These are phyloP conservation scores for Pythium volutum DNA, from an alignment of 352 stramenopile species.

Conservation along the genomic window DNA sequence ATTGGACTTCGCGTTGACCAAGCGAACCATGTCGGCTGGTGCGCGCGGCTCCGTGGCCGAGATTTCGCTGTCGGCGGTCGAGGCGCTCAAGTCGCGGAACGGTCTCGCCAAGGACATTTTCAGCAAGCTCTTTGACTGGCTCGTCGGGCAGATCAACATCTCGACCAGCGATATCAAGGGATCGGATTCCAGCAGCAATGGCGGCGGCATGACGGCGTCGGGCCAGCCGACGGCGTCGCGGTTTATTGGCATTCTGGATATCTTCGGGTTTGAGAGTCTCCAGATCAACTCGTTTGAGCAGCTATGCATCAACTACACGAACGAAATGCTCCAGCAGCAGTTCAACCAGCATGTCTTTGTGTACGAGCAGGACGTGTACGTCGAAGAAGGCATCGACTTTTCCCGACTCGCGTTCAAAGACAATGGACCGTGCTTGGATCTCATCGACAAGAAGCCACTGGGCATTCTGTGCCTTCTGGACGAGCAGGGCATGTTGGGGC, in stretches of 20 bases:
- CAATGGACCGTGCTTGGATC: slow-evolving; percentile 91
- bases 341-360: slow-evolving; percentile 97
- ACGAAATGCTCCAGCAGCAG: slow-evolving; percentile 94
- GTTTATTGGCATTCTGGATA: slow-evolving; percentile 96
- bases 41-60: slow-evolving; percentile 83
- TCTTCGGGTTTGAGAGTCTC: slow-evolving; percentile 97
- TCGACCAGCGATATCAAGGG: slow-evolving; percentile 75
- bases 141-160: slow-evolving; percentile 93
- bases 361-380: slow-evolving; percentile 97
- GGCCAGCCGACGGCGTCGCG: slow-evolving; percentile 35
- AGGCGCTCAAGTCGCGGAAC: slow-evolving; percentile 90
- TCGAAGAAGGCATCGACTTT: slow-evolving; percentile 95
- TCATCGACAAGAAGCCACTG: slow-evolving; percentile 92
- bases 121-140: slow-evolving; percentile 96
- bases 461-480: slow-evolving; percentile 95
- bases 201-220: slow-evolving; percentile 15
- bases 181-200: background rate
- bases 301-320: slow-evolving; percentile 96
- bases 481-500: slow-evolving; percentile 94
- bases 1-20: slow-evolving; percentile 88
- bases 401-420: slow-evolving; percentile 91
- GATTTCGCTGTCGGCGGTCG: slow-evolving; percentile 75
- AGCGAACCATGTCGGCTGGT: slow-evolving; percentile 85
- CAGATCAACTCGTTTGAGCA: slow-evolving; percentile 94
- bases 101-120: slow-evolving; percentile 96